phyloP scores from a whole-genome alignment of 768 basidiomycete species.

The Filobasidium wieringae region DNA sequence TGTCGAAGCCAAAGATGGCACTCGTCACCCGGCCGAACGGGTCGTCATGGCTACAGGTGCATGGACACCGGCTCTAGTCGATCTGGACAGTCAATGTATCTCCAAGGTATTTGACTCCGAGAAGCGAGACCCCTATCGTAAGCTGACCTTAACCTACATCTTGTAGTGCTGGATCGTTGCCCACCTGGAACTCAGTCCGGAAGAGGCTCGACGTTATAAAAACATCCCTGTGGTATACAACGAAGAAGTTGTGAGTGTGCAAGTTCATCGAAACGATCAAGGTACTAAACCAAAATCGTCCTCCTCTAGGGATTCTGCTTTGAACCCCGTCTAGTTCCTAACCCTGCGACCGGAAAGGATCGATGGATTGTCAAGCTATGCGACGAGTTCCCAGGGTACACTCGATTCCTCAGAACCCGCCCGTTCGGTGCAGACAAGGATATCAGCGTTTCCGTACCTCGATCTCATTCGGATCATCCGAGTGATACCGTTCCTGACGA shows the following conservation, averaged over 20 bases:
- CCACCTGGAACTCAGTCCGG: slow-evolving; percentile 31
- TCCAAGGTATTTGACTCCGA: slow-evolving; percentile 21
- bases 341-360: slow-evolving; percentile 2
- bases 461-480: slow-evolving; percentile 33
- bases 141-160: not conserved
- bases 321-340: slow-evolving; percentile 19
- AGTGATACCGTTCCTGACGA: slow-evolving; percentile 33
- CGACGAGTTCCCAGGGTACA: slow-evolving; percentile 36
- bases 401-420: slow-evolving; percentile 13
- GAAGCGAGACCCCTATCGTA: not conserved
- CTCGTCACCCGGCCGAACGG: slow-evolving; percentile 23
- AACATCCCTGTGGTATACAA: slow-evolving; percentile 32
- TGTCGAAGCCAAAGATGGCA: slow-evolving; percentile 26
- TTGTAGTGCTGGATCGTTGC: slow-evolving; percentile 28
- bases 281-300: not conserved
- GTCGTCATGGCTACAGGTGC: slow-evolving; percentile 36
- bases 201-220: slow-evolving; percentile 24
- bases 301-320: slow-evolving; percentile 31
- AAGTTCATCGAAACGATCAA: not conserved
- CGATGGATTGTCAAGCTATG: slow-evolving; percentile 25
- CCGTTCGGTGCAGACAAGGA: slow-evolving; percentile 22
- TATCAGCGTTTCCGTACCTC: slow-evolving; percentile 28
- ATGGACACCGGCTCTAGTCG: slow-evolving; percentile 31
- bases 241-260: slow-evolving; percentile 24
- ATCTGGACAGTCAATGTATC: slow-evolving; percentile 34